Evolutionary conservation across 2,329 filamentous ascomycete species (phyloP), one percentile per base, ranked within the genome.

Genomic region (Verticillium albo-atrum): DNA sequence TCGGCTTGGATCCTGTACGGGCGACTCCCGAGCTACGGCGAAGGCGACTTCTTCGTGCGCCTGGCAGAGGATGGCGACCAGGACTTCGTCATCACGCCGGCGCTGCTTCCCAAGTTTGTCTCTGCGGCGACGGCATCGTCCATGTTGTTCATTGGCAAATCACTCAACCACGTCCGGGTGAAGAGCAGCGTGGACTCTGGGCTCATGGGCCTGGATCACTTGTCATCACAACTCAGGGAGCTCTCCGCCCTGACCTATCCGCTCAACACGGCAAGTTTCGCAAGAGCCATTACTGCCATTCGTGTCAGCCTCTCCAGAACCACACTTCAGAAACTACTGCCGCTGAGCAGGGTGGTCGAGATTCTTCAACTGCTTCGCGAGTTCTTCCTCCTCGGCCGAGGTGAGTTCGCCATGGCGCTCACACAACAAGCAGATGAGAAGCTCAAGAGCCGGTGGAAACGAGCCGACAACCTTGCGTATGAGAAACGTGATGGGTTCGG

Each of bases 1-100:
- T 90, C 92, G 4, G 90, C 90, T 27, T 99, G 94, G 94, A 82
- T 98, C 9, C 75, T 98, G 15, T 96, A 97, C 71, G 95, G 95
- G 5, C 86, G 89, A 56, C 75, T 97, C 60, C 93, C 94, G 0
- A 83, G 82, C 15, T 88, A 91, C 70, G 92, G 91, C 3, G 83
- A 82, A 5, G 82, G 84, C n/a, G 94, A 98, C 73, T 98, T 98
- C 71, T 97, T 97, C 70, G 85, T 98, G 32, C 82, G 83, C 69
- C 80, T 72, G 64, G 70, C 77, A 9, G 71, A 76, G 14, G 73
- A 77, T 12, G 71, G 72, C 23, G 72, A 77, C 26, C 37, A 84
- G 75, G 83, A 85, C 52, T 93, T 88, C 71, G 75, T 77, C 12
- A 80, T 85, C 55, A 79, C 86, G 32, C 72, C 79, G 7, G 77